A percentile compares a stretch with the other conserved stretches of the same genome.
phyloP scores from a whole-genome alignment of 2,329 filamentous ascomycete species.

The Cephalotrichum gorgonifer region DNA sequence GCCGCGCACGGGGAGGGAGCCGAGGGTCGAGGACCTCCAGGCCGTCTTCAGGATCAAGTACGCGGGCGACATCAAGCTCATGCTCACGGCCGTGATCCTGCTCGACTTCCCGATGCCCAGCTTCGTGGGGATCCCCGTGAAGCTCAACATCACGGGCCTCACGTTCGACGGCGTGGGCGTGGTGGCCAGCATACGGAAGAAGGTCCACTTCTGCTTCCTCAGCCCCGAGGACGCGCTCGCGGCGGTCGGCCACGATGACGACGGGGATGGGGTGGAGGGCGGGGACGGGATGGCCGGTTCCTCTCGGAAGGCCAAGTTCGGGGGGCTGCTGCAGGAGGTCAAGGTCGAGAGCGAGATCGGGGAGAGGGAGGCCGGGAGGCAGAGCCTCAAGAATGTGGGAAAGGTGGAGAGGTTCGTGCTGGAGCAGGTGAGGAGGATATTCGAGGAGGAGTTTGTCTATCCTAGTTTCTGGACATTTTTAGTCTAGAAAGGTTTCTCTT shows the following conservation, averaged over 20 bases:
- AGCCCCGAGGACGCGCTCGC: conserved; percentile 83
- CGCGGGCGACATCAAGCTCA: conserved; percentile 74
- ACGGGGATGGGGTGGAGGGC: conserved; percentile 12
- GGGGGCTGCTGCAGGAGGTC: conserved; percentile 81
- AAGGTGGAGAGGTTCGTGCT: conserved; percentile 97
- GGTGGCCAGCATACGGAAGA: conserved; percentile 78
- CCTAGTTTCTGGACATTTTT: conserved; percentile 98
- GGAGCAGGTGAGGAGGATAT: conserved; percentile 91
- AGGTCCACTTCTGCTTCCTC: conserved; percentile 89
- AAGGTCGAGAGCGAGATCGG: conserved; percentile 97
- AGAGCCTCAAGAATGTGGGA: conserved; percentile 94
- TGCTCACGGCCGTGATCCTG: conserved; percentile 87
- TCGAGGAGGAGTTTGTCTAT: conserved; percentile 97
- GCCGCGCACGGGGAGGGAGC: conserved; percentile 54
- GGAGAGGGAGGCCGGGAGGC: conserved; percentile 79
- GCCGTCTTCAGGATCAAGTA: conserved; percentile 88
- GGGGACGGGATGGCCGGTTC: background rate
- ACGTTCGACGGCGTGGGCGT: conserved; percentile 94
- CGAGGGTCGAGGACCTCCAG: conserved; percentile 77
- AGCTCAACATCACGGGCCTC: conserved; percentile 87
- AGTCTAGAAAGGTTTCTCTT: conserved; percentile 38
- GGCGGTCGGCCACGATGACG: conserved; percentile 43
- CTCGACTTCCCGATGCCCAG: conserved; percentile 98
- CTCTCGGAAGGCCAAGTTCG: conserved; percentile 33
- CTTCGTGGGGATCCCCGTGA: conserved; percentile 91